phyloP scores from a whole-genome alignment of 2,329 filamentous ascomycete genomes.

The Aplosporella prunicola region DNA sequence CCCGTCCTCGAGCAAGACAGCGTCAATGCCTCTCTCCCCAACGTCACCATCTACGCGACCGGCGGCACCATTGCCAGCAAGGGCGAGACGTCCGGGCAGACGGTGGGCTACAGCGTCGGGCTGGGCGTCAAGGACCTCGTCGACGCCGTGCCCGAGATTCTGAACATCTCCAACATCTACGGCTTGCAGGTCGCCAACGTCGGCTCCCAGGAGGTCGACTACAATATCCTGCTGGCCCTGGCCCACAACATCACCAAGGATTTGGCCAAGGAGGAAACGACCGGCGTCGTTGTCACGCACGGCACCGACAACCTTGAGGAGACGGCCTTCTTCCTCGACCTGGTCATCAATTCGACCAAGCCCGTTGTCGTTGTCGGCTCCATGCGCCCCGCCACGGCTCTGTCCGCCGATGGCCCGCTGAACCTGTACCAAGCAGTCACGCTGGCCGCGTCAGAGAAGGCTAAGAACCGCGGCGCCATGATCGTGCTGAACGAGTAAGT shows the following conservation, averaged over 20 bases:
- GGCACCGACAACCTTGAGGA: conserved; percentile 59
- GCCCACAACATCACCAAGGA: conserved; percentile 41
- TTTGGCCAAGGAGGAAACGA: conserved; percentile 34
- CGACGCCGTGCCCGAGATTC: conserved; percentile 45
- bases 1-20: conserved; percentile 15
- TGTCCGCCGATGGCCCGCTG: conserved; percentile 54
- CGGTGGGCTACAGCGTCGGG: conserved; percentile 45
- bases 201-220: conserved; percentile 33
- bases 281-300: conserved; percentile 51
- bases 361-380: conserved; percentile 52
- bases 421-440: conserved; percentile 54
- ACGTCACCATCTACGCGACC: conserved; percentile 48
- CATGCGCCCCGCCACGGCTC: conserved; percentile 54
- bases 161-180: conserved; percentile 45
- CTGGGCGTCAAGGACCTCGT: conserved; percentile 45
- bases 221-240: conserved; percentile 40
- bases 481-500: conserved; percentile 49
- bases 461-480: conserved; percentile 46
- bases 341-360: conserved; percentile 48
- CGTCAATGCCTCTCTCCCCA: conserved; percentile 41
- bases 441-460: conserved; percentile 40
- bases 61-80: conserved; percentile 52
- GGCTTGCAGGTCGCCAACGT: conserved; percentile 37
- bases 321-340: conserved; percentile 53
- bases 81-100: conserved; percentile 41